phyloP scores from a whole-genome alignment of 139 green algal species.

The Chlamydomonas schloesseri region DNA sequence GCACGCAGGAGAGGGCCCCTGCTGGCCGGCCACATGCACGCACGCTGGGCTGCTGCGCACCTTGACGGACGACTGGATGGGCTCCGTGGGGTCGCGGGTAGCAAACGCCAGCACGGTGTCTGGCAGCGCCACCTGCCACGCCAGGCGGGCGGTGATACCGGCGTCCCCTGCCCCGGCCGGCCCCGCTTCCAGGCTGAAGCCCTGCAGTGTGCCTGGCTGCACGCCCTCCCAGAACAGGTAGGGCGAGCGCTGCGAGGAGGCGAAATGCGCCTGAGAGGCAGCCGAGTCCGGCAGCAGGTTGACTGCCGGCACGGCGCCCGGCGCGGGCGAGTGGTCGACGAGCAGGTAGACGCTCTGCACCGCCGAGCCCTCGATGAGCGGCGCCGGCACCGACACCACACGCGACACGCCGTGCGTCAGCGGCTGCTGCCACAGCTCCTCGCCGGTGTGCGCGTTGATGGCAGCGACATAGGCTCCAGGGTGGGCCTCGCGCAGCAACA shows the following conservation, averaged over 20 bases:
- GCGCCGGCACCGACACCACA: slow-evolving; percentile 62
- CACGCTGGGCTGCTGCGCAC: slow-evolving; percentile 31
- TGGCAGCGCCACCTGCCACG: slow-evolving; percentile 41
- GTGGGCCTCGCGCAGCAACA: slow-evolving; percentile 43
- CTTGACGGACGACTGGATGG: slow-evolving; percentile 81
- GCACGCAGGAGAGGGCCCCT: no score
- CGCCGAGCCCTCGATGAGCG: slow-evolving; percentile 54
- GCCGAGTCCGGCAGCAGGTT: slow-evolving; percentile 67
- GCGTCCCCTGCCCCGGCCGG: neutral
- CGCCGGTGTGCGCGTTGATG: slow-evolving; percentile 73
- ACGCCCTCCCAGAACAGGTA: slow-evolving; percentile 46
- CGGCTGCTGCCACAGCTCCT: slow-evolving; percentile 8
- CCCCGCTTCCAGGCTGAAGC: slow-evolving; percentile 23
- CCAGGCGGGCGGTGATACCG: neutral
- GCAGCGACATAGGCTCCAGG: slow-evolving; percentile 22
- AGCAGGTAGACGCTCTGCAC: slow-evolving; percentile 71
- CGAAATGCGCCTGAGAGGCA: neutral
- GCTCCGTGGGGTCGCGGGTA: slow-evolving; percentile 58
- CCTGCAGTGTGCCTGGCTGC: neutral
- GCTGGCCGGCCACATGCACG: no score
- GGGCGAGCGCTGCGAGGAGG: neutral
- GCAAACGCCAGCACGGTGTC: slow-evolving; percentile 66
- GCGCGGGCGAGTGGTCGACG: neutral
- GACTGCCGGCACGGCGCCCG: neutral
- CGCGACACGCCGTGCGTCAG: slow-evolving; percentile 47